Base-by-base conservation (phyloP, 208 protist species). In the Pavlovales sp. region DNA sequence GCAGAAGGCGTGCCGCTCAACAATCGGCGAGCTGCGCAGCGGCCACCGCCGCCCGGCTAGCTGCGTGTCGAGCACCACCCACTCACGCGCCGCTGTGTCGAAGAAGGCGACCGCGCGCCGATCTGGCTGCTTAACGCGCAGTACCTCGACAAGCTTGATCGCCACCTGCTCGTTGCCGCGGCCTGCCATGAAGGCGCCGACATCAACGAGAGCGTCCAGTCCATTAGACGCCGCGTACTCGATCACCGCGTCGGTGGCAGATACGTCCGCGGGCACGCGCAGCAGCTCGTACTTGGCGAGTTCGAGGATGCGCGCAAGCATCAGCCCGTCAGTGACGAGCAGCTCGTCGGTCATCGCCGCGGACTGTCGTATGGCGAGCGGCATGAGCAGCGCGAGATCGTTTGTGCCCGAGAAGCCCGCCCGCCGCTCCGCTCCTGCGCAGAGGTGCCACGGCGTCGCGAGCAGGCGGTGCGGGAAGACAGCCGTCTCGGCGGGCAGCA, bases 361-460 rank as follows among this genome's bases (percentile, higher is more conserved):
- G 38, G 14, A 38, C 78, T 90, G 87, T 5, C 28, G 0, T 32
- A 91, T 67, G 26, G 82, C 42, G n/a, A 80, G 39, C 18, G 90
- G 90, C 66, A 91, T 80, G 32, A 90, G 47, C 22, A 83, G 36
- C 38, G 75, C 36, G 75, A 75, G 80, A 39, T 91, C 90, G 66
- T 91, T 91, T 39, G 90, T 91, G 44, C 90, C 90, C 20, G 90
- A 91, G 77, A 91, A 91, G 10, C 90, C 90, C 18, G 30, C 67
- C 30, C 7, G 18, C 34, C 75, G 41, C 40, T 44, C 28, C 30
- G 46, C 66, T 78, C 79, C 79, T 44, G 46, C 40, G 39, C 41
- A 28, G 66, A 86, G 39, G 80, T 90, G 7, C 32, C 32, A 90
- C 36, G 88, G 77, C 46, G 38, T 87, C 75, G 88, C 44, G 38